phyloP scores from a whole-genome alignment of 768 basidiomycete species.

The Rubroboletus satanas region DNA sequence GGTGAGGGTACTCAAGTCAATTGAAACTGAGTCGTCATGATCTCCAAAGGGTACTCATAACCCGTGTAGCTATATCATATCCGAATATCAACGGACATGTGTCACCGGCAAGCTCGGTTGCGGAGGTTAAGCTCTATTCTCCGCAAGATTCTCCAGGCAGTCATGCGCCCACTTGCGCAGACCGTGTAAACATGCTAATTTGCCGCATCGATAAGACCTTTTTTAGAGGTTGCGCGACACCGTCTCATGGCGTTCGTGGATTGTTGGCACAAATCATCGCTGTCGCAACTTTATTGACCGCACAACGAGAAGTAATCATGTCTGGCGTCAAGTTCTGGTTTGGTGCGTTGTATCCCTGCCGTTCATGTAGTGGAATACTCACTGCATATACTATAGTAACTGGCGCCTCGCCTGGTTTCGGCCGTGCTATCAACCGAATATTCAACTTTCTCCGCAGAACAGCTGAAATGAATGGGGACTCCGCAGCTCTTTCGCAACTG shows the following conservation, averaged over 20 bases:
- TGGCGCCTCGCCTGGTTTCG: slow-evolving; percentile 39
- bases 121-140: not conserved
- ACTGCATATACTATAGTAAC: slow-evolving; percentile 9
- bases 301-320: not conserved
- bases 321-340: not conserved
- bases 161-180: not conserved
- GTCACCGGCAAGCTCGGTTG: not conserved
- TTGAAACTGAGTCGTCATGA: slow-evolving; percentile 21
- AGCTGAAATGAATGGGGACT: not conserved
- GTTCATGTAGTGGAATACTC: not conserved
- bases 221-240: not conserved
- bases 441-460: slow-evolving; percentile 13
- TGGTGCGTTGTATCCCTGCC: not conserved
- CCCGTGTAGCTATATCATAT: not conserved
- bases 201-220: not conserved
- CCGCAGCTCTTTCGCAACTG: not conserved
- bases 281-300: not conserved
- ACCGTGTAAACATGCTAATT: not conserved
- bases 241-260: not conserved
- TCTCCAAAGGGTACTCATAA: not conserved
- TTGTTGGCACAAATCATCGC: not conserved
- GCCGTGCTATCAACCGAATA: slow-evolving; percentile 29
- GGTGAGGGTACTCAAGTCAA: slow-evolving; percentile 39
- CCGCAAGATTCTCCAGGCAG: no score
- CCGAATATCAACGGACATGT: not conserved